Evolutionary conservation across 495 filamentous ascomycete genomes (phyloP), one percentile per base, ranked within the genome.

Genomic region (Daldinia decipiens): DNA sequence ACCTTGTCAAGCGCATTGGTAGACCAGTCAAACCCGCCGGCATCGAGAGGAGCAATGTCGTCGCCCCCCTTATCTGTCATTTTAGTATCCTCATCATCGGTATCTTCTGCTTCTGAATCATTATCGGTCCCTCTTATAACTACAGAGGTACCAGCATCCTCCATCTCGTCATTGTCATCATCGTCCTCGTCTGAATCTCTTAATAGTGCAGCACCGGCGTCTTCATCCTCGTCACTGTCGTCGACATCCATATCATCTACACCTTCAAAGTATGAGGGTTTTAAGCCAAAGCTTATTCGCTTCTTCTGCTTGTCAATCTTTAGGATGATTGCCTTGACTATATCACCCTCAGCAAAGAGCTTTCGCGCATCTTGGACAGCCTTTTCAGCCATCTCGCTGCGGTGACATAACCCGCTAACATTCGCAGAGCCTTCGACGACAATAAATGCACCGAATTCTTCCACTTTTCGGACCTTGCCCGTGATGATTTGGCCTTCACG

Each of bases 401-500:
- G 87, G 76, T 99, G 95, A 77, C 95, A 98, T 19, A 99, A 84
- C 57, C 95, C 95, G 65, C 93, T 96, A 63, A 98, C 87, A 71
- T 96, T 95, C 39, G 83, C 78, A 27, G 93, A 95, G 36, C 88
- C 85, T 80, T 97, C 93, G 34, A 99, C 81, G 56, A 94, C 88
- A 73, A 99, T 91, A 79, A 98, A 98, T 8, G 93, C 94, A 74
- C 95, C 95, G 74, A 92, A 98, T 19, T 97, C 92, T 76, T 96
- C 93, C 2, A 97, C 93, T 79, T 96, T 96, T 62, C 94, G 89
- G 58, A 99, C 85, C 74, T 92, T 96, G 34, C 94, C 95, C 12
- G 91, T 96, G 27, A 99, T 83, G 21, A 91, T 81, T 76, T 94
- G 91, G 4, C 94, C 95, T 59, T 83, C 82, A 77, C 90, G 87